Percentiles rank a stretch among this genome's conserved stretches.
These are phyloP conservation scores for Aureobasidium subglaciale DNA, from an alignment of 2,329 filamentous ascomycete genomes.

Conservation along the genomic window DNA sequence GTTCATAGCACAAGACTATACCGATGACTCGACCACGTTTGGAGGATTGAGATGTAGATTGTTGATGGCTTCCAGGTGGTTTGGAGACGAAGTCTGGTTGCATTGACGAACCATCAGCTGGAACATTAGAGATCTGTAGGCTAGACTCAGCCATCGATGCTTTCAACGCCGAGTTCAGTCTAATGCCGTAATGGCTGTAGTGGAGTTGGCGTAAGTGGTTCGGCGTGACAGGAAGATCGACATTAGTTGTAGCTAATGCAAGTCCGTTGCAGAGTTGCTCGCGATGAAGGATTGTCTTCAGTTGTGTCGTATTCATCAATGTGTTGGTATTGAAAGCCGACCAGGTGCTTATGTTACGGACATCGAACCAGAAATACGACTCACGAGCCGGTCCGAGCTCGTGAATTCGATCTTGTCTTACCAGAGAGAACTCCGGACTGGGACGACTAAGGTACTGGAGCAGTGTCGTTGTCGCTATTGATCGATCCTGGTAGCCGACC, in stretches of 20 bases:
- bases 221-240: neutral
- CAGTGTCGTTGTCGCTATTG: slow-evolving; percentile 53
- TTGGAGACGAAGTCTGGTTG: slow-evolving; percentile 62
- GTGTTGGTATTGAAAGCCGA: slow-evolving; percentile 65
- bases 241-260: neutral
- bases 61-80: slow-evolving; percentile 47
- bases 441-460: slow-evolving; percentile 68
- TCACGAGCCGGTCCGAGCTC: slow-evolving; percentile 63
- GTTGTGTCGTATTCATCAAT: slow-evolving; percentile 36
- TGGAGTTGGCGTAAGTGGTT: neutral
- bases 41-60: slow-evolving; percentile 43
- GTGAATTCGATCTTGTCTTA: slow-evolving; percentile 63
- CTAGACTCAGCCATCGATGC: slow-evolving; percentile 29
- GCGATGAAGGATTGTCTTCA: neutral
- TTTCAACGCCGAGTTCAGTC: slow-evolving; percentile 72
- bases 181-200: slow-evolving; percentile 68
- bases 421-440: slow-evolving; percentile 76
- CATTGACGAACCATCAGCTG: slow-evolving; percentile 38
- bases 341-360: slow-evolving; percentile 82
- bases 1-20: slow-evolving; percentile 84
- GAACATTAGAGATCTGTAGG: slow-evolving; percentile 10
- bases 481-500: neutral
- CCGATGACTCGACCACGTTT: slow-evolving; percentile 63
- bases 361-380: slow-evolving; percentile 93
- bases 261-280: neutral